Base-by-base conservation (phyloP, 257 asterid species). In the Nyctanthes arbortristis region DNA sequence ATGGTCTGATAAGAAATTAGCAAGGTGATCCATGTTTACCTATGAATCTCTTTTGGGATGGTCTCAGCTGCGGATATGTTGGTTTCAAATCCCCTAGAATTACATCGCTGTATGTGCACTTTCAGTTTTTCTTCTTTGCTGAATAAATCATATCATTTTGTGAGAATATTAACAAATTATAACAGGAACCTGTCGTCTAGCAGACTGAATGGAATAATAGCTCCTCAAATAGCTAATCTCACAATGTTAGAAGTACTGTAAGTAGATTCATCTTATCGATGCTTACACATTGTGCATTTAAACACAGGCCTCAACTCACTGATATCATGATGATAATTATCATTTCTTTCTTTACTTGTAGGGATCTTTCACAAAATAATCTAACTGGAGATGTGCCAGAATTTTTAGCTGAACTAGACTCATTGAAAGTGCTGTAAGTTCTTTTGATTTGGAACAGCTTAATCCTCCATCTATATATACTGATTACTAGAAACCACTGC, bases 1-100 rank as follows among this genome's bases (percentile, higher is more conserved):
- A 70, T 4, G 57, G 18, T 4, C 3, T 76, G 31, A 70, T 6
- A 1, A 35, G 36, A 39, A 76, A 76, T 57, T 76, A 77, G 80
- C 72, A 76, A 64, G 80, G 73, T 16, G 80, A 76, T 70, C 80
- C 80, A 29, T 76, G 80, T 30, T n/a, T 24, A 1, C 77, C 77
- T n/a, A n/a, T 9, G 5, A 13, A 35, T 59, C 24, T 11, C 61
- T 63, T 4, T 1, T 76, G 80, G 80, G 36, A 13, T 2, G 77
- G 80, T 20, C 36, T 76, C 35, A 37, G 18, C 1, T 76, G 80
- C 73, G 45, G 54, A 35, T 55, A 47, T 33, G 24, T 14, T 63
- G 60, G 5, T 25, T 1, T 1, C 24, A 3, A n/a, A 18, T 2
- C 63, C 6, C 73, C 73, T 4, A 64, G 65, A 36, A 49, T 76